phyloP scores from a whole-genome alignment of 495 filamentous ascomycete species.

The Neurospora tetraspora region DNA sequence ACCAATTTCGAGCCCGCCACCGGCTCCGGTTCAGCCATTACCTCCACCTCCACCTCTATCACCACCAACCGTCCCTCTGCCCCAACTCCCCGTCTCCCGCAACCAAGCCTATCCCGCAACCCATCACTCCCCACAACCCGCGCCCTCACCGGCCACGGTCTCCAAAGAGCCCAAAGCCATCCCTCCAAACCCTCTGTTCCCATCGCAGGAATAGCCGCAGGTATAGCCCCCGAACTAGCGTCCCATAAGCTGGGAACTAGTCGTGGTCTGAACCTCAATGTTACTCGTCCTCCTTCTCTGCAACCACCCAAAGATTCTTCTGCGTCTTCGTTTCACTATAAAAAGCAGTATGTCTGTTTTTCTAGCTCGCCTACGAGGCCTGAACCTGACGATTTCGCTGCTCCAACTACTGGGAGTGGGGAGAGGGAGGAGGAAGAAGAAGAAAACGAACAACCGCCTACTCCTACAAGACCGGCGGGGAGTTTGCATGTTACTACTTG shows the following conservation, averaged over 20 bases:
- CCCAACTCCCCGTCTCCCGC: not conserved
- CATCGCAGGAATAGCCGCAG: not conserved
- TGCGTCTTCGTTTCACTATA: not conserved
- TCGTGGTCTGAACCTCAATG: conserved; percentile 2
- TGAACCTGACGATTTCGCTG: not conserved
- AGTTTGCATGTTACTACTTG: conserved; percentile 34
- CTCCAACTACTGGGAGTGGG: not conserved
- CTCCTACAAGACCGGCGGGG: conserved; percentile 25
- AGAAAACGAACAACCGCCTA: conserved; percentile 11
- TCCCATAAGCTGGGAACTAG: conserved; percentile 28
- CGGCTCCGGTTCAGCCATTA: not conserved
- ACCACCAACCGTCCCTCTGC: not conserved
- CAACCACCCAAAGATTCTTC: not conserved
- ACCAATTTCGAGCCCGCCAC: conserved; percentile 4
- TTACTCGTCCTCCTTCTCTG: conserved; percentile 4
- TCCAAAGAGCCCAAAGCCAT: conserved; percentile 3
- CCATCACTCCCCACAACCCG: not conserved
- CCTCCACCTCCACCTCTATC: not conserved
- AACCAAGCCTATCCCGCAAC: not conserved
- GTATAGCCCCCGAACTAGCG: conserved; percentile 26
- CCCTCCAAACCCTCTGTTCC: not conserved
- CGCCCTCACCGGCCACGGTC: not conserved
- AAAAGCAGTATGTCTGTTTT: conserved; percentile 35
- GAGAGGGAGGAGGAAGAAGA: conserved; percentile 1
- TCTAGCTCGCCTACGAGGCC: conserved; percentile 36